Percentiles rank a stretch among this genome's conserved stretches.
Evolutionary conservation across 2,329 filamentous ascomycete genomes (phyloP).

Genomic region (Aspergillus sp.): DNA sequence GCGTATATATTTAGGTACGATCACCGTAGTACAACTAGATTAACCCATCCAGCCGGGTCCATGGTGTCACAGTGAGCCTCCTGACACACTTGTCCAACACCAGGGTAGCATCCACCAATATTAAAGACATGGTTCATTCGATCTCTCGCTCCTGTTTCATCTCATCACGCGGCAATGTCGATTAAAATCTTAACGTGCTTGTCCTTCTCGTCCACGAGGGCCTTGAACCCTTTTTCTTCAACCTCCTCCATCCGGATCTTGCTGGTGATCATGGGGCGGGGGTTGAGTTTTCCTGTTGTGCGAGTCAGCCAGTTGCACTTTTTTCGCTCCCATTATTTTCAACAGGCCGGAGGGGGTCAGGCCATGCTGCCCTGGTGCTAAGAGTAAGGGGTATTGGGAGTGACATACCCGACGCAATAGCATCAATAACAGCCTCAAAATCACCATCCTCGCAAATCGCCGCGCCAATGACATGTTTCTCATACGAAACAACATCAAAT

Average conservation of each 20-base stretch:
- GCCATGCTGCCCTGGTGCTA: too few species aligned
- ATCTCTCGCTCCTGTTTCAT: too few species aligned
- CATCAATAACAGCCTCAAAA: conserved; percentile 59
- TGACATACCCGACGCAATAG: conserved; percentile 35
- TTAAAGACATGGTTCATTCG: too few species aligned
- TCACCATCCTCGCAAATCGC: conserved; percentile 54
- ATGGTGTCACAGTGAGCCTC: neutral
- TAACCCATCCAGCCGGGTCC: neutral
- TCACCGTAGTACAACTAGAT: neutral
- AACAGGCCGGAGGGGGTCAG: neutral
- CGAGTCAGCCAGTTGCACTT: neutral
- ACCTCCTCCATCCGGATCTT: conserved; percentile 58
- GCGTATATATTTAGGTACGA: neutral
- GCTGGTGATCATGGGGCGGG: conserved; percentile 60
- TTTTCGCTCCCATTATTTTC: neutral
- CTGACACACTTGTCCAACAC: neutral
- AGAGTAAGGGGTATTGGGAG: neutral
- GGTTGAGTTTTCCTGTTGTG: conserved; percentile 50
- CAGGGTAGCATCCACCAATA: too few species aligned
- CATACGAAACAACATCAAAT: conserved; percentile 53
- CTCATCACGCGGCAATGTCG: conserved; percentile 22
- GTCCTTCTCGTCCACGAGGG: conserved; percentile 60
- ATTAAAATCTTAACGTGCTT: conserved; percentile 65
- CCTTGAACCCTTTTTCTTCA: conserved; percentile 58
- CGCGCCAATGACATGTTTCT: conserved; percentile 52